phyloP scores from a whole-genome alignment of 2,329 filamentous ascomycete species.

The Blastomyces silverae region DNA sequence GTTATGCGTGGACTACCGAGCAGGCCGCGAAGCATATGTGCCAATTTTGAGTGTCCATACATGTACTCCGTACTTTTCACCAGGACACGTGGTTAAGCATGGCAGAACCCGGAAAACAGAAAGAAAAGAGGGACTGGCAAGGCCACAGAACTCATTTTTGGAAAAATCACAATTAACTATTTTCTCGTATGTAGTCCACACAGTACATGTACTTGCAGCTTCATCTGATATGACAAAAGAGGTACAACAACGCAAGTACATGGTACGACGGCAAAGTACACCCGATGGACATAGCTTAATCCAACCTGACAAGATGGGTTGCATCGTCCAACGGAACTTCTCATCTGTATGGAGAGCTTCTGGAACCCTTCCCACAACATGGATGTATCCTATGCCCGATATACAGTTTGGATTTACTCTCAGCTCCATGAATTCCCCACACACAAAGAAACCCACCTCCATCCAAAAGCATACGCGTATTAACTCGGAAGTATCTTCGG shows the following conservation, averaged over 20 bases:
- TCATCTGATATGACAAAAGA: background rate
- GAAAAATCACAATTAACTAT: background rate
- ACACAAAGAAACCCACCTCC: no score
- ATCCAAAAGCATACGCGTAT: background rate
- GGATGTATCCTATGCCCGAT: no score
- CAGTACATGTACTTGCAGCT: background rate
- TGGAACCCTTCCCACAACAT: background rate
- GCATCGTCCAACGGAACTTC: background rate
- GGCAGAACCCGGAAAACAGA: background rate
- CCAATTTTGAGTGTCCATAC: background rate
- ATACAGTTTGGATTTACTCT: background rate
- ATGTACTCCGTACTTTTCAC: background rate
- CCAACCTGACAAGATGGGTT: background rate
- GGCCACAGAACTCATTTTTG: background rate
- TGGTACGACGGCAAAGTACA: slow-evolving; percentile 4
- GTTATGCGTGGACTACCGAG: background rate
- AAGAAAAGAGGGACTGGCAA: background rate
- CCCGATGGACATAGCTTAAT: slow-evolving; percentile 5
- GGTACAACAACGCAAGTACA: slow-evolving; percentile 9
- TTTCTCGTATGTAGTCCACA: no score
- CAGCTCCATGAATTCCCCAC: background rate
- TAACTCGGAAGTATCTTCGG: slow-evolving; percentile 4
- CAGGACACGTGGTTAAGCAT: background rate
- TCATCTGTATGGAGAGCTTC: background rate
- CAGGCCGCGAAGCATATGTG: background rate